Evolutionary conservation across 768 basidiomycete genomes (phyloP), one percentile per base, ranked within the genome.

Genomic region (Hericium erinaceus): DNA sequence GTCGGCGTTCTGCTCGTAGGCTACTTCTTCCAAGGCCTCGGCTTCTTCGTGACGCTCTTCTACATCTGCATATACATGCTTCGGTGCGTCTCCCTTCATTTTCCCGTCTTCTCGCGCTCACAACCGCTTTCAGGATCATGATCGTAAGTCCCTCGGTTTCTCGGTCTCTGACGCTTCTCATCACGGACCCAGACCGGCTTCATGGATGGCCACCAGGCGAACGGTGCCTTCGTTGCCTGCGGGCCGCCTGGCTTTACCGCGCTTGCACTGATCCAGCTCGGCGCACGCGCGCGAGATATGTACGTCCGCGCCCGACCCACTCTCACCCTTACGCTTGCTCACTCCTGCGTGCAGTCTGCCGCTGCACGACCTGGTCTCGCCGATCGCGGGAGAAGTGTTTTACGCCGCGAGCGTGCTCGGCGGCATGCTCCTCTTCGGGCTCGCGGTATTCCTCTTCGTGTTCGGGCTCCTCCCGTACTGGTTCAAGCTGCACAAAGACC

Each of bases 161-260:
- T 18, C 18, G 13, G 48, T 56, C 44, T 18, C 49, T 0, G 9
- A 12, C 7, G 49, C 22, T 40, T 48, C 11, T 16, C 28, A 39
- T 18, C 10, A 28, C 46, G 40, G 26, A 54, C 28, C 11, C 54
- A 75, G 77, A 77, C 77, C 11, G 77, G 77, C 13, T 76, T 78
- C 60, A 66, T 77, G 56, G 70, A 76, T 50, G 75, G 76, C 10
- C 77, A 75, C 62, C 76, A 77, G 57, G 77, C 77, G 6, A 77
- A 75, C 55, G 74, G 74, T 15, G 76, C 77, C 2, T 78, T 79
- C 61, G 72, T 79, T 37, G 75, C 74, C 37, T 74, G 73, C 56
- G 77, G 77, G 3, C 78, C 77, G 6, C 77, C 77, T 12, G 77
- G 77, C 1, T 79, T 79, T 63, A 79, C 77, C 2, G 77, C 78